A percentile compares a stretch with the other conserved stretches of the same genome.
Conservation (phyloP, 257 asterid species). For the Solanum arcanum region DNA sequence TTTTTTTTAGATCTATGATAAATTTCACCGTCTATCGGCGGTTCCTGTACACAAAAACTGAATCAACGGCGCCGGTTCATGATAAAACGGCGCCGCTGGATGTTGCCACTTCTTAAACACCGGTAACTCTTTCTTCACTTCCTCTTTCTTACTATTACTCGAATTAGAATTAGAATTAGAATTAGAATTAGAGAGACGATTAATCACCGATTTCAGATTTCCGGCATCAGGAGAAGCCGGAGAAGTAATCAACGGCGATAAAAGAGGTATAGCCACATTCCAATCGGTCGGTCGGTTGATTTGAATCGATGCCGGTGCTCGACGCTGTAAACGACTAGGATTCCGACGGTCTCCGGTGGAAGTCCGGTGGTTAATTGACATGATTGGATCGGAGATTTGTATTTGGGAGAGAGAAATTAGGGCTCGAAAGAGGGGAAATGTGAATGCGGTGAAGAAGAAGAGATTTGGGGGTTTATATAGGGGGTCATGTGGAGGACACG, state of each 20-base stretch:
- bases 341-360: neutral
- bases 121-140: neutral
- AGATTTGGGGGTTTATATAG: neutral
- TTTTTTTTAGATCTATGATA: neutral
- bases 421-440: neutral
- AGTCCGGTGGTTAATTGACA: neutral
- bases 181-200: neutral
- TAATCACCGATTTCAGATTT: neutral
- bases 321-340: conserved; percentile 1
- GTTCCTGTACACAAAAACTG: conserved; percentile 42
- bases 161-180: neutral
- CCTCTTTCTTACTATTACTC: conserved; percentile 2
- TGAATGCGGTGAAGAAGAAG: neutral
- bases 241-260: conserved; percentile 11
- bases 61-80: conserved; percentile 32
- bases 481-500: neutral
- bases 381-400: neutral
- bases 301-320: conserved; percentile 11
- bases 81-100: conserved; percentile 60
- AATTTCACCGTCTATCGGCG: conserved; percentile 18
- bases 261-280: conserved; percentile 14
- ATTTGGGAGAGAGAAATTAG: neutral
- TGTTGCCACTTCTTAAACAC: conserved; percentile 48
- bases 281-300: conserved; percentile 1
- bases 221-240: neutral